Evolutionary conservation across 2,329 filamentous ascomycete species (phyloP), one percentile per base, ranked within the genome.

Genomic region (Periconia sp.): DNA sequence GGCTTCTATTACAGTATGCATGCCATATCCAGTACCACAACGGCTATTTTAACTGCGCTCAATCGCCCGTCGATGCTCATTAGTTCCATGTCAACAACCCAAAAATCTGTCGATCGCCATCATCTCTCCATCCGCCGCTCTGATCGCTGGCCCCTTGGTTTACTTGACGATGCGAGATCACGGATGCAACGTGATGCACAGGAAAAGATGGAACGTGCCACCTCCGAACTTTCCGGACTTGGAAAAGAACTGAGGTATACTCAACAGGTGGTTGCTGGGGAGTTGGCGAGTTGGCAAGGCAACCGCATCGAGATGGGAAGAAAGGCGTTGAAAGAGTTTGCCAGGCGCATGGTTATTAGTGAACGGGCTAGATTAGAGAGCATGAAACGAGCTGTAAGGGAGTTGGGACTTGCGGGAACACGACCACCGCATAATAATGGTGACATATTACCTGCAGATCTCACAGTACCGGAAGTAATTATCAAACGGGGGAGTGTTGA

Each of bases 201-300:
- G 75, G 88, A 90, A 60, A 91, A 89, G 64, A 90, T 91, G 37
- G 82, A 84, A 14, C 86, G 87, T 58, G 85, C 84, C 19, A 84
- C 87, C 58, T 75, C 81, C 17, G 91, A 97, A 69, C 83, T 90
- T 11, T 84, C 87, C 18, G 83, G 85, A 42, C 75, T 96, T n/a
- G 87, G 88, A 0, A 85, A 85, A 48, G 94, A 99, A 74, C 78
- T 99, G 51, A 80, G 91, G 47, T 96, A 94, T 73, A 96, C 92
- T 45, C 93, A 97, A 76, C 91, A 95, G 73, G 91, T 93, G 14
- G 93, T 97, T 20, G 93, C 95, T 7, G 83, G 86, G 1, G 94
- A 99, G 76, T 74, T 99, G 52, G 94, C 94, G 0, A 92, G 90
- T 15, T 99, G 94, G 91, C 92, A 96, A 67, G 91, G 95, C 41